These are phyloP conservation scores for Zygoascus sp. DNA, from an alignment of 1,139 yeast species.

Conservation along the genomic window DNA sequence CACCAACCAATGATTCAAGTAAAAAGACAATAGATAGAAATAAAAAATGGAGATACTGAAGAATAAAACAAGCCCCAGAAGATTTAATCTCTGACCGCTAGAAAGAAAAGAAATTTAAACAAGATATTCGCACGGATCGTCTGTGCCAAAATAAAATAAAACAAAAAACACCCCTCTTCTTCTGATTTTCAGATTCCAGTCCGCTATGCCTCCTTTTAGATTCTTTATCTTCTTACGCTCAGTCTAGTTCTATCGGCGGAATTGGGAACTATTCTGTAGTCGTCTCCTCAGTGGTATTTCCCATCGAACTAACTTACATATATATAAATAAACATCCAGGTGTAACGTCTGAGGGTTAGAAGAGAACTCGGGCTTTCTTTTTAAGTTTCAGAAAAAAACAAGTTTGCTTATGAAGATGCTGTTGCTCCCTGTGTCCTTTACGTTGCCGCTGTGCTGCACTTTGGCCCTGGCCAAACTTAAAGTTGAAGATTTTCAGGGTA, in stretches of 20 bases:
- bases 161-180: too few species aligned
- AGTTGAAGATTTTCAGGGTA: conserved; percentile 3
- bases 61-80: too few species aligned
- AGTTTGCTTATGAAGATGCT: background rate
- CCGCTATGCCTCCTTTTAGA: too few species aligned
- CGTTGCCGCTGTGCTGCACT: too few species aligned
- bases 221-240: too few species aligned
- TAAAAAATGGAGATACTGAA: background rate
- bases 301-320: background rate
- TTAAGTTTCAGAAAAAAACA: conserved; percentile 4
- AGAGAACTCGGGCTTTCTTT: background rate
- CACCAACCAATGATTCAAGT: background rate
- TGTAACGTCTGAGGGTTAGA: background rate
- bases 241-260: too few species aligned
- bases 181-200: too few species aligned
- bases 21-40: background rate
- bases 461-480: conserved; percentile 4
- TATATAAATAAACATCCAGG: background rate
- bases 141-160: too few species aligned
- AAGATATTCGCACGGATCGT: background rate
- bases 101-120: background rate
- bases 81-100: too few species aligned
- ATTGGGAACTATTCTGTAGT: too few species aligned
- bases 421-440: background rate
- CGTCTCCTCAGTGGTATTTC: background rate